These are phyloP conservation scores for Pugionium cornutum DNA, from an alignment of 345 rosid genomes.

Conservation along the genomic window DNA sequence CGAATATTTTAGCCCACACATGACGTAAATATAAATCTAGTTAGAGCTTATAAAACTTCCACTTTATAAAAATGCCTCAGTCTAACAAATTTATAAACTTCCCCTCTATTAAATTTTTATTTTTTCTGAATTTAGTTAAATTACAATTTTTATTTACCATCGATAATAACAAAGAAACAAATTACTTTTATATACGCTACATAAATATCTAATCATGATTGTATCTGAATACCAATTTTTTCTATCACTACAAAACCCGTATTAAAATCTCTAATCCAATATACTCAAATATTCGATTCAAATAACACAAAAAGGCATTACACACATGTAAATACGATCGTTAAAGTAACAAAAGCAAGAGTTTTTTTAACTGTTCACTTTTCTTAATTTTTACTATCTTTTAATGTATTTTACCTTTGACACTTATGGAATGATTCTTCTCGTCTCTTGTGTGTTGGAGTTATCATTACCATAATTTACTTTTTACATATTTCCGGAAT, in stretches of 20 bases:
- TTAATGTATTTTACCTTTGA: slow-evolving; percentile 15
- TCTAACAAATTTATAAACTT: too few species aligned
- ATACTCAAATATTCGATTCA: slow-evolving; percentile 4
- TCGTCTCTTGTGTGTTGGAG: slow-evolving; percentile 39
- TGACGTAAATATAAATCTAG: too few species aligned
- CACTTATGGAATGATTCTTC: slow-evolving; percentile 30
- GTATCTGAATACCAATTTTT: neutral
- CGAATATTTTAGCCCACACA: too few species aligned
- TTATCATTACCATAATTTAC: slow-evolving; percentile 12
- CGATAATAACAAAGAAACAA: too few species aligned
- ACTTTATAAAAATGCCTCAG: too few species aligned
- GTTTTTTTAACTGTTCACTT: slow-evolving; percentile 13
- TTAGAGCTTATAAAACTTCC: too few species aligned
- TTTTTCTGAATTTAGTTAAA: too few species aligned
- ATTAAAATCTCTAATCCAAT: neutral
- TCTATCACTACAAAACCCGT: neutral
- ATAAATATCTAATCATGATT: neutral
- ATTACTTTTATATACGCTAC: too few species aligned
- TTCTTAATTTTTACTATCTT: neutral
- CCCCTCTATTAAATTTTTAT: too few species aligned
- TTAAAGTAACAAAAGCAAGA: slow-evolving; percentile 12
- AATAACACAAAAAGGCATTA: neutral
- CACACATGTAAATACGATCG: neutral
- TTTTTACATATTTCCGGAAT: neutral
- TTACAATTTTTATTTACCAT: too few species aligned